These are phyloP conservation scores for Elsinoe ampelina DNA, from an alignment of 2,329 filamentous ascomycete species.

Conservation along the genomic window DNA sequence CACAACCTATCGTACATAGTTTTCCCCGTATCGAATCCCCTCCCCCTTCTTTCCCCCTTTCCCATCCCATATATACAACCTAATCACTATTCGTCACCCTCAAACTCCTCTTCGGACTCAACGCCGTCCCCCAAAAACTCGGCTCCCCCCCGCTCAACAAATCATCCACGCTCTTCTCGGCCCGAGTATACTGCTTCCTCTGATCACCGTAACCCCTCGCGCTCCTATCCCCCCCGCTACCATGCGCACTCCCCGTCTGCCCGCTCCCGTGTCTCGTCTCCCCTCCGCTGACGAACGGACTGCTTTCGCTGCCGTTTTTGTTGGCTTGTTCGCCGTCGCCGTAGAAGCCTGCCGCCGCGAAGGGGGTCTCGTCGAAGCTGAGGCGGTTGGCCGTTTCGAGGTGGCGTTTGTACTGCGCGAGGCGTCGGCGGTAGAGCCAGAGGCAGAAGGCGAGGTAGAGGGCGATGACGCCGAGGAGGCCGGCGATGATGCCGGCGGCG, in stretches of 20 bases:
- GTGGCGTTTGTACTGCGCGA: conserved; percentile 60
- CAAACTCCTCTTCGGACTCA: conserved; percentile 59
- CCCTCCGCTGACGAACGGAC: conserved; percentile 8
- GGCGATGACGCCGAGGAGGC: conserved; percentile 52
- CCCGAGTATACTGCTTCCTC: conserved; percentile 32
- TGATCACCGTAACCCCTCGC: conserved; percentile 20
- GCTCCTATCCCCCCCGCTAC: conserved; percentile 8
- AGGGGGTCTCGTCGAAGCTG: conserved; percentile 29
- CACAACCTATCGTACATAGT: too few relatives aligned
- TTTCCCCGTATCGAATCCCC: too few relatives aligned
- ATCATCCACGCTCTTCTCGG: conserved; percentile 46
- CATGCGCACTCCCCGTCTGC: conserved; percentile 8
- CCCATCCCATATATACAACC: conserved; percentile 18
- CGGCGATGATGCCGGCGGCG: conserved; percentile 53
- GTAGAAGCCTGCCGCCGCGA: conserved; percentile 23
- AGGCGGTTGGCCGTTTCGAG: conserved; percentile 56
- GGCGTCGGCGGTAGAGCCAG: conserved; percentile 64
- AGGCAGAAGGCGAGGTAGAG: conserved; percentile 61
- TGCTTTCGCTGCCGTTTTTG: conserved; percentile 6
- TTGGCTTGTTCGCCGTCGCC: conserved; percentile 11
- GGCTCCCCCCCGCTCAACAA: conserved; percentile 56
- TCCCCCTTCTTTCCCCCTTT: neutral
- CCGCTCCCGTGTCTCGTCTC: neutral
- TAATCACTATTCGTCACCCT: conserved; percentile 56
- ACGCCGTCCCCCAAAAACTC: conserved; percentile 56